Percentiles rank a stretch among this genome's conserved stretches.
phyloP scores from a whole-genome alignment of 768 basidiomycete species.

The Suillus subluteus region DNA sequence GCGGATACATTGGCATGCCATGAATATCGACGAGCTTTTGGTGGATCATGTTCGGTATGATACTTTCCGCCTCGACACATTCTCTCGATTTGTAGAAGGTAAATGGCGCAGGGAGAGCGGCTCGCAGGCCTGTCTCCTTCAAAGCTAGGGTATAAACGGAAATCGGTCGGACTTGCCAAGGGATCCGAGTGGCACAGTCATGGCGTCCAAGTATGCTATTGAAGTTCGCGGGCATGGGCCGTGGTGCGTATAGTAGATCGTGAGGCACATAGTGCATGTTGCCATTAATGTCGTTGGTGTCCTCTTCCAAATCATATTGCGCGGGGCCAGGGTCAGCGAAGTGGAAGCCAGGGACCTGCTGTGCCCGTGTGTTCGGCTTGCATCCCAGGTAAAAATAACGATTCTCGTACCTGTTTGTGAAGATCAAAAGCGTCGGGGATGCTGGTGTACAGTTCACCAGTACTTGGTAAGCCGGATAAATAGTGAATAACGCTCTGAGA shows the following conservation, averaged over 20 bases:
- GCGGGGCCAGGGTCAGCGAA: not conserved
- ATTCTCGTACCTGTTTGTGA: not conserved
- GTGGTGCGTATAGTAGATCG: not conserved
- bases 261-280: not conserved
- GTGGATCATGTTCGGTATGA: not conserved
- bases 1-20: not conserved
- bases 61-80: not conserved
- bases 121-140: not conserved
- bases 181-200: not conserved
- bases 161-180: not conserved
- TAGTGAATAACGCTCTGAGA: not conserved
- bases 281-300: not conserved
- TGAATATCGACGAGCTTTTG: not conserved
- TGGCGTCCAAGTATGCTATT: not conserved
- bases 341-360: not conserved
- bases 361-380: not conserved
- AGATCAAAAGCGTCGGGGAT: not conserved
- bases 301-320: not conserved
- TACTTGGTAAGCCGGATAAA: not conserved
- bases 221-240: not conserved
- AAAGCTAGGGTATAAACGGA: not conserved
- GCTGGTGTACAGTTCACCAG: not conserved
- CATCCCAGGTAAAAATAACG: not conserved
- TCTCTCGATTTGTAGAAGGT: conserved; percentile 20
- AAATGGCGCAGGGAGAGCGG: conserved; percentile 26